A percentile compares a stretch with the other conserved stretches of the same genome.
These are phyloP conservation scores for Teunomyces atbi DNA, from an alignment of 805 yeast genomes.

Conservation along the genomic window DNA sequence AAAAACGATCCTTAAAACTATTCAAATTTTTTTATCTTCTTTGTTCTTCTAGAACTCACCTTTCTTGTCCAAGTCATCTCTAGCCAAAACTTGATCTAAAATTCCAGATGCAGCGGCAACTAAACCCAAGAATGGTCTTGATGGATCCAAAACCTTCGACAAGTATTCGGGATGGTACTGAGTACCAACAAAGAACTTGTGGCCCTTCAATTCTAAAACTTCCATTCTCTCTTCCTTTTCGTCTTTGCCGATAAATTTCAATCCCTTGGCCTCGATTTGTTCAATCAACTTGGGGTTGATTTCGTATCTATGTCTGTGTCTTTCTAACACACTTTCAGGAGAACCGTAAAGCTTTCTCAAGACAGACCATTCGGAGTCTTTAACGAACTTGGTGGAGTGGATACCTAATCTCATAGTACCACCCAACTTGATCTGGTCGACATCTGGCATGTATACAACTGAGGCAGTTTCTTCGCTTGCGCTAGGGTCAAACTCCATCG, in stretches of 20 bases:
- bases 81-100: constrained; percentile 59
- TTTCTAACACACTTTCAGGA: constrained; percentile 68
- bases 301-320: constrained; percentile 99
- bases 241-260: constrained; percentile 90
- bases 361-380: constrained; percentile 61
- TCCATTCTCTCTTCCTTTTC: constrained; percentile 92
- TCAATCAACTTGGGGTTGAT: constrained; percentile 82
- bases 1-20: not conserved
- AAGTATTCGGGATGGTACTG: constrained; percentile 99
- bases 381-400: constrained; percentile 81
- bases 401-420: constrained; percentile 99
- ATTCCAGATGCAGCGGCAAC: constrained; percentile 92
- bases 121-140: constrained; percentile 92
- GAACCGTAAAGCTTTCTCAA: constrained; percentile 80
- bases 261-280: constrained; percentile 71
- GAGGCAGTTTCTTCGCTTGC: constrained; percentile 62
- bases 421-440: constrained; percentile 91
- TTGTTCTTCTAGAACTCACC: constrained; percentile 37
- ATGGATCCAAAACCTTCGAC: constrained; percentile 94
- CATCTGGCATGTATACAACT: constrained; percentile 98
- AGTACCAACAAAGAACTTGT: constrained; percentile 90
- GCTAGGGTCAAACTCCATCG: constrained; percentile 77
- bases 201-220: constrained; percentile 79
- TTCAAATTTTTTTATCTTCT: not conserved
- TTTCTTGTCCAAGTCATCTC: constrained; percentile 41